Conservation (phyloP, 345 rosid species). For the Tarenaya hassleriana region DNA sequence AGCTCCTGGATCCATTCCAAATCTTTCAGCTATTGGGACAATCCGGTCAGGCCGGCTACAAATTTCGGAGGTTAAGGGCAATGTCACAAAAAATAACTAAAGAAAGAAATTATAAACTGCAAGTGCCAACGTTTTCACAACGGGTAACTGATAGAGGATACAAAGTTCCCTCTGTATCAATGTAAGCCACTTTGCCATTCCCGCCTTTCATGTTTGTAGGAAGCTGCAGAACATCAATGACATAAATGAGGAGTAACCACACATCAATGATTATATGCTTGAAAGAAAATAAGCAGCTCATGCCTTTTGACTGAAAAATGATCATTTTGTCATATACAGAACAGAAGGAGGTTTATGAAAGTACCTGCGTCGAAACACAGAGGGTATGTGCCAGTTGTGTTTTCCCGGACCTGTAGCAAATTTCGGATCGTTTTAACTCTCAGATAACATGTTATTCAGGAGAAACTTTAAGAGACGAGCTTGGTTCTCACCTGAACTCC, state of each 20-base stretch:
- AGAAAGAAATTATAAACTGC: conserved; percentile 5
- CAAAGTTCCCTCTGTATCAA: conserved; percentile 92
- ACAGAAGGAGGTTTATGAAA: conserved; percentile 20
- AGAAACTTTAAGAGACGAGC: conserved; percentile 8
- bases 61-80: conserved; percentile 29
- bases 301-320: background rate
- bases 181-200: conserved; percentile 89
- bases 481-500: conserved; percentile 59
- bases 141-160: no score
- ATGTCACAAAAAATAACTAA: conserved; percentile 10
- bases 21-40: conserved; percentile 90
- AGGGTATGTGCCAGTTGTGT: conserved; percentile 87
- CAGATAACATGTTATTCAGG: conserved; percentile 4
- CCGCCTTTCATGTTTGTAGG: conserved; percentile 85
- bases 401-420: conserved; percentile 68
- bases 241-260: background rate
- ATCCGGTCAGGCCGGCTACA: conserved; percentile 83
- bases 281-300: background rate
- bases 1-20: conserved; percentile 95
- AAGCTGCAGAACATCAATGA: conserved; percentile 40
- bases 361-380: conserved; percentile 79
- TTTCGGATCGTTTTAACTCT: background rate
- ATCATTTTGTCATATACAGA: background rate
- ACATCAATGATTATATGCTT: background rate
- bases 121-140: no score